phyloP scores from a whole-genome alignment of 495 filamentous ascomycete species.

The Neurospora sp. region DNA sequence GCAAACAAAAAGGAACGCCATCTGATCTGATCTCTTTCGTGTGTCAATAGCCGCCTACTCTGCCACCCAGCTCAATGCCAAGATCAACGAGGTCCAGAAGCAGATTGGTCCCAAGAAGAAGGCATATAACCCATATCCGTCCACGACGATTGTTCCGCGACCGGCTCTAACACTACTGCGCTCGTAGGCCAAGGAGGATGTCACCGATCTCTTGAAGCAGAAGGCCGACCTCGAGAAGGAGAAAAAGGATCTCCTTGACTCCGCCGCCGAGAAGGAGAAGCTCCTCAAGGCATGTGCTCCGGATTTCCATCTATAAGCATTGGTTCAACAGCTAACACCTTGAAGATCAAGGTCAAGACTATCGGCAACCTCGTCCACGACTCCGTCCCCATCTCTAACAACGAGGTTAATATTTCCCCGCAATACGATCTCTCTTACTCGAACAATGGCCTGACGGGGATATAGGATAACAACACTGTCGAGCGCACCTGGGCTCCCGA shows the following conservation, averaged over 20 bases:
- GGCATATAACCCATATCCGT: slow-evolving; percentile 32
- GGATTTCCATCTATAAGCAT: not conserved
- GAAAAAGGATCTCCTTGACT: slow-evolving; percentile 67
- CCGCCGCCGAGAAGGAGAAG: slow-evolving; percentile 61
- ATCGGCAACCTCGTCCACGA: slow-evolving; percentile 94
- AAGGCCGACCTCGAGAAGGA: slow-evolving; percentile 68
- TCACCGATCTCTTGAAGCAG: slow-evolving; percentile 65
- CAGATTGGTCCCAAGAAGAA: slow-evolving; percentile 90
- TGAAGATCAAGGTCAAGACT: slow-evolving; percentile 61
- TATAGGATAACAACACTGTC: slow-evolving; percentile 65
- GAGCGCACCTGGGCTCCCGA: slow-evolving; percentile 71
- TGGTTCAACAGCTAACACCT: not conserved
- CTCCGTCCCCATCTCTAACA: slow-evolving; percentile 79
- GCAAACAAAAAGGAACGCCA: not conserved
- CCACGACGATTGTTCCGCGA: not conserved
- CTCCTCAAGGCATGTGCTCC: slow-evolving; percentile 34
- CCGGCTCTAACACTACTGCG: not conserved
- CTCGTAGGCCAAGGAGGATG: slow-evolving; percentile 72
- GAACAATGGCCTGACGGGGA: slow-evolving; percentile 1
- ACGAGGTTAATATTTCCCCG: slow-evolving; percentile 48
- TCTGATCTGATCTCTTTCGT: not conserved
- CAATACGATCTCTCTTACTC: not conserved
- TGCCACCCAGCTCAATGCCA: slow-evolving; percentile 64
- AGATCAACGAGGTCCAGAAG: slow-evolving; percentile 82
- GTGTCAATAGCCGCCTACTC: slow-evolving; percentile 47